Conservation (phyloP, 2,329 filamentous ascomycete species). For the Phialocephala sp. region DNA sequence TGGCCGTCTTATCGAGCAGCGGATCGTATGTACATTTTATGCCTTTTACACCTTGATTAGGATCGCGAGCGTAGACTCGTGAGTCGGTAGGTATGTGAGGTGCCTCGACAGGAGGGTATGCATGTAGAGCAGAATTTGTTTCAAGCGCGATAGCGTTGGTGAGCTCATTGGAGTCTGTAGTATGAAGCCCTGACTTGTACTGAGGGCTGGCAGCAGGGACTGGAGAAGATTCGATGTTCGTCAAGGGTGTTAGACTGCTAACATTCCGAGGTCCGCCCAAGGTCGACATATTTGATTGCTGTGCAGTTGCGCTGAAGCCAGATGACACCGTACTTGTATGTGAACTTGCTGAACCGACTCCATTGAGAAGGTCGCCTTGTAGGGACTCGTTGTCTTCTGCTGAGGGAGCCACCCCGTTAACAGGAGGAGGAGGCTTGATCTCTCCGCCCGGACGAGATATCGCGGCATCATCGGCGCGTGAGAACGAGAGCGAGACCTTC, state of each 20-base stretch:
- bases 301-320: slow-evolving; percentile 60
- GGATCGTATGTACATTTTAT: slow-evolving; percentile 67
- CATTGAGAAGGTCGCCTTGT: slow-evolving; percentile 71
- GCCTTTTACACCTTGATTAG: slow-evolving; percentile 58
- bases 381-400: slow-evolving; percentile 63
- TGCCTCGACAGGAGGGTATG: slow-evolving; percentile 32
- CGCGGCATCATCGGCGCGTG: slow-evolving; percentile 41
- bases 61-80: slow-evolving; percentile 60
- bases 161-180: slow-evolving; percentile 43
- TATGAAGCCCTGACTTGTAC: slow-evolving; percentile 44
- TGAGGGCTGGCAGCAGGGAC: slow-evolving; percentile 61
- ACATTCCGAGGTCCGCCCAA: slow-evolving; percentile 36
- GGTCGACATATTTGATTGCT: slow-evolving; percentile 37
- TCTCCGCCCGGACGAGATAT: slow-evolving; percentile 37
- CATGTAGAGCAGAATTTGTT: slow-evolving; percentile 4
- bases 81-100: slow-evolving; percentile 31
- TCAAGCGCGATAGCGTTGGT: slow-evolving; percentile 25
- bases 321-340: slow-evolving; percentile 74
- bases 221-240: slow-evolving; percentile 69
- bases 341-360: slow-evolving; percentile 74
- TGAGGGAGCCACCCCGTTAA: slow-evolving; percentile 34
- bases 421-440: slow-evolving; percentile 26
- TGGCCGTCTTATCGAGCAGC: slow-evolving; percentile 47
- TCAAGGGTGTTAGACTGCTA: slow-evolving; percentile 67
- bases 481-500: slow-evolving; percentile 42